Percentiles rank a stretch among this genome's conserved stretches.
Evolutionary conservation across 2,329 filamentous ascomycete genomes (phyloP).

Genomic region (Decorospora gaudefroyi): DNA sequence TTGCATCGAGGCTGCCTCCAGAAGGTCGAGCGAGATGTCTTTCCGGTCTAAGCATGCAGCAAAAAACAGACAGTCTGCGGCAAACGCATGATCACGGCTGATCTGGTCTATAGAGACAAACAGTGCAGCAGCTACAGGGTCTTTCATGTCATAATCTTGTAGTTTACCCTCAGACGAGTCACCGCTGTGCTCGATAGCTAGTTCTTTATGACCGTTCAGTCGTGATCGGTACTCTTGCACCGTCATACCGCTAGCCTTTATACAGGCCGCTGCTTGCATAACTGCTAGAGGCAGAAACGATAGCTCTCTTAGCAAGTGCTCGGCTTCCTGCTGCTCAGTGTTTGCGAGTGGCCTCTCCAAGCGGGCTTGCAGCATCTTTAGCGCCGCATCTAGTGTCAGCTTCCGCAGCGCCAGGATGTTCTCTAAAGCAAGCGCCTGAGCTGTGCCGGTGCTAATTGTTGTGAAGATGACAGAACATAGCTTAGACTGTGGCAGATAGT

Average conservation of each 20-base stretch:
- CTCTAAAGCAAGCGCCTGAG: slow-evolving; percentile 17
- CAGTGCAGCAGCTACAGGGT: slow-evolving; percentile 50
- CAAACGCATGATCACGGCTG: slow-evolving; percentile 28
- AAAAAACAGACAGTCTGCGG: slow-evolving; percentile 48
- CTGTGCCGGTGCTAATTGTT: slow-evolving; percentile 16
- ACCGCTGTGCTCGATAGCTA: slow-evolving; percentile 33
- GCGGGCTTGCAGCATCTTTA: slow-evolving; percentile 22
- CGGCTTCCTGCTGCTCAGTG: slow-evolving; percentile 17
- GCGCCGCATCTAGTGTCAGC: slow-evolving; percentile 20
- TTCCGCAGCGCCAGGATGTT: slow-evolving; percentile 20
- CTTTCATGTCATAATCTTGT: slow-evolving; percentile 35
- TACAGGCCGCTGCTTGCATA: slow-evolving; percentile 24
- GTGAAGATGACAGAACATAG: slow-evolving; percentile 23
- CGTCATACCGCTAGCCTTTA: slow-evolving; percentile 13
- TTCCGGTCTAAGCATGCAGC: slow-evolving; percentile 45
- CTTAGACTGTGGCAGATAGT: slow-evolving; percentile 21
- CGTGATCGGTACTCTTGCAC: slow-evolving; percentile 19
- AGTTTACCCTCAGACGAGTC: slow-evolving; percentile 41
- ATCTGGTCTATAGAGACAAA: slow-evolving; percentile 50
- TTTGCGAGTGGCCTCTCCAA: slow-evolving; percentile 10
- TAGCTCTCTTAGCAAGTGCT: slow-evolving; percentile 21
- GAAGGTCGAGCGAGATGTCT: slow-evolving; percentile 25
- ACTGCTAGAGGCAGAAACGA: slow-evolving; percentile 25
- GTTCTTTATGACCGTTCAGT: too few species aligned
- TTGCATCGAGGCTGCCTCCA: slow-evolving; percentile 14